These are phyloP conservation scores for Hygrocybe punicea DNA, from an alignment of 768 basidiomycete genomes.

Conservation along the genomic window DNA sequence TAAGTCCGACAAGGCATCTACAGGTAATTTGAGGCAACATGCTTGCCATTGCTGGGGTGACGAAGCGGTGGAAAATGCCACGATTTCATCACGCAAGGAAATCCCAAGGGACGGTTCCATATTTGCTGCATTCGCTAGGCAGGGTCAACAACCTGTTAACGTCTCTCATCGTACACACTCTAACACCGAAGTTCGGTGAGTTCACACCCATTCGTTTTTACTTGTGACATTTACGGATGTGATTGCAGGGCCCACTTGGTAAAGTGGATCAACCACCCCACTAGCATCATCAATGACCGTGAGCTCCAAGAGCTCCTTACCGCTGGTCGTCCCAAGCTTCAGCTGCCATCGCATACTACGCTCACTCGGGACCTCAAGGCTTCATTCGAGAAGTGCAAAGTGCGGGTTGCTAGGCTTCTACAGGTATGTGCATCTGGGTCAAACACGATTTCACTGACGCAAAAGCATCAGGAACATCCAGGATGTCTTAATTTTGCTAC, in stretches of 20 bases:
- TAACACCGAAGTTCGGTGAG: slow-evolving; percentile 23
- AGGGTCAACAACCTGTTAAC: slow-evolving; percentile 26
- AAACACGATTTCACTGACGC: background rate
- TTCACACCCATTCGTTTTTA: background rate
- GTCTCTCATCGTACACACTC: slow-evolving; percentile 31
- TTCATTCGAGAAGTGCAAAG: slow-evolving; percentile 20
- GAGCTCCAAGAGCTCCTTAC: slow-evolving; percentile 32
- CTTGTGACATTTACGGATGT: background rate
- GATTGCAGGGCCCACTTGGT: slow-evolving; percentile 29
- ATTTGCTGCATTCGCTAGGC: slow-evolving; percentile 24
- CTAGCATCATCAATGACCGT: slow-evolving; percentile 30
- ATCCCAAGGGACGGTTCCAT: slow-evolving; percentile 19
- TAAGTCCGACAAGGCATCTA: slow-evolving; percentile 21
- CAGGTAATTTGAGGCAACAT: slow-evolving; percentile 29
- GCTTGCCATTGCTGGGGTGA: slow-evolving; percentile 28
- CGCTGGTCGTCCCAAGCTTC: slow-evolving; percentile 32
- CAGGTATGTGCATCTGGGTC: slow-evolving; percentile 13
- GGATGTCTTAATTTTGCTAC: slow-evolving; percentile 28
- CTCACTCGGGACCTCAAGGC: slow-evolving; percentile 30
- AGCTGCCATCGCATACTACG: slow-evolving; percentile 32
- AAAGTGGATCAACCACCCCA: slow-evolving; percentile 33
- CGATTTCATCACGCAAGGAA: background rate
- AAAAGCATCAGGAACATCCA: slow-evolving; percentile 22
- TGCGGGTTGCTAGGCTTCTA: slow-evolving; percentile 29
- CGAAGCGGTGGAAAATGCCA: slow-evolving; percentile 20